A percentile compares a stretch with the other conserved stretches of the same genome.
Conservation (phyloP, 257 asterid species). For the Solanum medicagineum region DNA sequence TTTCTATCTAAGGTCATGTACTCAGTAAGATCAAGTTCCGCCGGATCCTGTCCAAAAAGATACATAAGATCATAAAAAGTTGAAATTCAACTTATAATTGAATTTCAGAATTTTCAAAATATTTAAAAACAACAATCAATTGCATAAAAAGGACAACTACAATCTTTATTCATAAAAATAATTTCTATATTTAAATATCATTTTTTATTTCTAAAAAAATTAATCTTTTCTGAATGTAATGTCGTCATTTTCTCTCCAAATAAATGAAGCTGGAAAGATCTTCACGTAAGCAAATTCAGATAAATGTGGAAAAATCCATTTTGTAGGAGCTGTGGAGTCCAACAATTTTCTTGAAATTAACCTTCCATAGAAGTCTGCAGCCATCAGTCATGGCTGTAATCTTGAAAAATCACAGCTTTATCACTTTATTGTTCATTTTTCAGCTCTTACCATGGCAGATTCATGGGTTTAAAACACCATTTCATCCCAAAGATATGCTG, state of each 20-base stretch:
- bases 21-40: too few relatives aligned
- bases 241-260: background rate
- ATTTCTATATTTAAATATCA: too few relatives aligned
- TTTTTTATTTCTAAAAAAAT: too few relatives aligned
- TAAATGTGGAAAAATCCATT: background rate
- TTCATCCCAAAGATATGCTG: slow-evolving; percentile 45
- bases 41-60: too few relatives aligned
- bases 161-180: too few relatives aligned
- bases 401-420: slow-evolving; percentile 16
- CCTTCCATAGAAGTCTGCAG: background rate
- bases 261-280: background rate
- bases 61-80: too few relatives aligned
- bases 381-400: slow-evolving; percentile 9
- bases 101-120: too few relatives aligned
- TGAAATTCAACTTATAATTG: too few relatives aligned
- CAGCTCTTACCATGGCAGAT: slow-evolving; percentile 2
- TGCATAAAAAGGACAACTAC: too few relatives aligned
- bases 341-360: background rate
- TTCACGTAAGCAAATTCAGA: background rate
- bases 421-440: slow-evolving; percentile 18
- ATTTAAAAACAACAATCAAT: too few relatives aligned
- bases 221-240: too few relatives aligned
- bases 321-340: background rate
- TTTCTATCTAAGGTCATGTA: too few relatives aligned
- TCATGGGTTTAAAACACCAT: slow-evolving; percentile 35